Percentiles rank a stretch among this genome's conserved stretches.
phyloP scores from a whole-genome alignment of 23 red algal species.

The Gracilaria caudata region DNA sequence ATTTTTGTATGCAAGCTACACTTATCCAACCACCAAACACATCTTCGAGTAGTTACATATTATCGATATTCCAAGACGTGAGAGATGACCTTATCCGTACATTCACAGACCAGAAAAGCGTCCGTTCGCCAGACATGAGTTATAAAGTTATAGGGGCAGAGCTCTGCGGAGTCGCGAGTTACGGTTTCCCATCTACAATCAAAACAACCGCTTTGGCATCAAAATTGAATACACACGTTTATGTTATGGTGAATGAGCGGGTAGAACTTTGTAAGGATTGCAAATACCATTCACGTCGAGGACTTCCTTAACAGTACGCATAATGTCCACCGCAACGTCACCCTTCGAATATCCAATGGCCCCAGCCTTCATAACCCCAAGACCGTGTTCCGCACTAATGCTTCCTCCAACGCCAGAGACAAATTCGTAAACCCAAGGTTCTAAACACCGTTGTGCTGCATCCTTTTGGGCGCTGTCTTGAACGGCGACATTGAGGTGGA shows the following conservation, averaged over 20 bases:
- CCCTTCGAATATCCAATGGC: slow-evolving; percentile 80
- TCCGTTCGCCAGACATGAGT: too few species aligned
- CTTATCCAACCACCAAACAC: too few species aligned
- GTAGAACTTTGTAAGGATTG: slow-evolving; percentile 96
- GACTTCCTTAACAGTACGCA: slow-evolving; percentile 79
- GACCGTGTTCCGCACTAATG: slow-evolving; percentile 95
- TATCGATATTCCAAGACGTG: too few species aligned
- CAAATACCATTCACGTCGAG: slow-evolving; percentile 90
- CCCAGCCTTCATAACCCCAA: slow-evolving; percentile 85
- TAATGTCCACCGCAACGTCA: slow-evolving; percentile 66
- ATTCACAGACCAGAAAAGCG: too few species aligned
- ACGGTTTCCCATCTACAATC: too few species aligned
- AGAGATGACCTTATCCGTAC: too few species aligned
- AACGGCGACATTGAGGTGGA: slow-evolving; percentile 90
- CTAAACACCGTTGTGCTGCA: slow-evolving; percentile 40
- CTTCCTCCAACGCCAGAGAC: slow-evolving; percentile 71
- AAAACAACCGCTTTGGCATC: too few species aligned
- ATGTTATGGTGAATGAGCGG: not conserved
- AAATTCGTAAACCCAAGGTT: slow-evolving; percentile 97
- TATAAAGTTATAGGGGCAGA: too few species aligned
- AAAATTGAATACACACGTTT: too few species aligned
- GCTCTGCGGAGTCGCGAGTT: too few species aligned
- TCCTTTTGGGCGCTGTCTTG: slow-evolving; percentile 14
- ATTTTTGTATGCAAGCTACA: too few species aligned
- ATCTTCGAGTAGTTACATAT: too few species aligned